Conservation (phyloP, 2,329 filamentous ascomycete genomes). For the Cordyceps farinosa region DNA sequence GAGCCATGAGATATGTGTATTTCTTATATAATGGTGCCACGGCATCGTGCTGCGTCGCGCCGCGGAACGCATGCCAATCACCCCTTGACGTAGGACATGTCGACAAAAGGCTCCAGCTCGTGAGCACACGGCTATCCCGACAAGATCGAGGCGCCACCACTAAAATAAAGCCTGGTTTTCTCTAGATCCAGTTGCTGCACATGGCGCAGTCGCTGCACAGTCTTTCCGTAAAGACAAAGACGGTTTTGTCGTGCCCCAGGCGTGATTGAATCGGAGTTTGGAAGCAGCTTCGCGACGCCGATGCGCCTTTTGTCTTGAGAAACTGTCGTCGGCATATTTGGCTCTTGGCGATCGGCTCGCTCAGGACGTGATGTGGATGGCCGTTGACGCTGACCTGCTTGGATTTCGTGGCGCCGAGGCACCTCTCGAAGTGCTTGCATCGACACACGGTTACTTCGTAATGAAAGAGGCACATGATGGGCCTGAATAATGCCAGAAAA, state of each 20-base stretch:
- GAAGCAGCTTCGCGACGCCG: background rate
- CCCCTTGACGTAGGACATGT: background rate
- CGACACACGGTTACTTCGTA: background rate
- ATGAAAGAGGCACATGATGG: background rate
- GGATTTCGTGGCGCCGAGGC: background rate
- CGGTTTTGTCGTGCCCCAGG: background rate
- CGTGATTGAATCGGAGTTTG: background rate
- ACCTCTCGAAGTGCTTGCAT: background rate
- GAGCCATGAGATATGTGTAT: background rate
- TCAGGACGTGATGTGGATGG: background rate
- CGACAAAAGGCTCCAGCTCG: background rate
- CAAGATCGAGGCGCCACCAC: background rate
- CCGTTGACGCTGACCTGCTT: background rate
- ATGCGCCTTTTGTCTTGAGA: background rate
- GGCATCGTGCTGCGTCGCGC: background rate
- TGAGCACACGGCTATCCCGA: background rate
- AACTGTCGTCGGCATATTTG: background rate
- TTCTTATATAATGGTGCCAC: slow-evolving; percentile 3
- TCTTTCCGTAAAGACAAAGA: background rate
- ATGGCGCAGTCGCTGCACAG: background rate
- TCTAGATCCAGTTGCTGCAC: slow-evolving; percentile 2
- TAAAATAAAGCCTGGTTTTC: background rate
- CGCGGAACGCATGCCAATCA: background rate
- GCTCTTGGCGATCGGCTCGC: background rate
- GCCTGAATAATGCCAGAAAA: background rate